phyloP scores from a whole-genome alignment of 2,329 filamentous ascomycete genomes.

The Bipolaris cookei region DNA sequence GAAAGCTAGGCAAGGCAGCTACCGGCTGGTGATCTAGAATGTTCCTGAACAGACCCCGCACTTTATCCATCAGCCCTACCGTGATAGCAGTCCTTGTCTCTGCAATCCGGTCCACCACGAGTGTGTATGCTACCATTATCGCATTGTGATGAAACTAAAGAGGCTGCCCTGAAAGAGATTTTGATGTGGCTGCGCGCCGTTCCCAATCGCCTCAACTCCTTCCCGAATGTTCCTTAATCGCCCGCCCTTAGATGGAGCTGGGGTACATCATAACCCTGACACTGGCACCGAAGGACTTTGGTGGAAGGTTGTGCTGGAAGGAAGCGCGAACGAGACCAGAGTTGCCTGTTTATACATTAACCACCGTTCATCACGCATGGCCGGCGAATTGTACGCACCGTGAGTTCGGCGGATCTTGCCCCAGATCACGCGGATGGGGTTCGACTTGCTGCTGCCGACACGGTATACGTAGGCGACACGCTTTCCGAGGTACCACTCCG shows the following conservation, averaged over 20 bases:
- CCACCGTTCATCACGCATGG: conserved; percentile 41
- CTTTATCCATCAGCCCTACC: conserved; percentile 6
- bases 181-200: conserved; percentile 10
- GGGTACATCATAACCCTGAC: conserved; percentile 96
- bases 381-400: conserved; percentile 63
- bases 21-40: conserved; percentile 12
- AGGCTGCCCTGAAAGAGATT: conserved; percentile 8
- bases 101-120: conserved; percentile 7
- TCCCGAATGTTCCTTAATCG: conserved; percentile 1
- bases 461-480: conserved; percentile 97
- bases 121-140: conserved; percentile 9
- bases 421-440: conserved; percentile 79
- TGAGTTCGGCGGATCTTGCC: conserved; percentile 86
- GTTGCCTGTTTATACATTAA: conserved; percentile 70
- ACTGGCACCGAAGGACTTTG: conserved; percentile 73
- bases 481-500: conserved; percentile 98
- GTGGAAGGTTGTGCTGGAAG: conserved; percentile 90
- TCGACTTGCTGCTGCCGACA: conserved; percentile 77
- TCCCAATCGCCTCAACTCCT: conserved; percentile 14
- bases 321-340: conserved; percentile 94
- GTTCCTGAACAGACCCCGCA: conserved; percentile 12
- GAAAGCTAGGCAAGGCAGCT: conserved; percentile 10
- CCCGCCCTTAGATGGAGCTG: conserved; percentile 11
- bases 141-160: conserved; percentile 9
- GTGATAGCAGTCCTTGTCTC: conserved; percentile 9